phyloP scores from a whole-genome alignment of 441 rosid genomes.

The Adansonia madagascariensis region DNA sequence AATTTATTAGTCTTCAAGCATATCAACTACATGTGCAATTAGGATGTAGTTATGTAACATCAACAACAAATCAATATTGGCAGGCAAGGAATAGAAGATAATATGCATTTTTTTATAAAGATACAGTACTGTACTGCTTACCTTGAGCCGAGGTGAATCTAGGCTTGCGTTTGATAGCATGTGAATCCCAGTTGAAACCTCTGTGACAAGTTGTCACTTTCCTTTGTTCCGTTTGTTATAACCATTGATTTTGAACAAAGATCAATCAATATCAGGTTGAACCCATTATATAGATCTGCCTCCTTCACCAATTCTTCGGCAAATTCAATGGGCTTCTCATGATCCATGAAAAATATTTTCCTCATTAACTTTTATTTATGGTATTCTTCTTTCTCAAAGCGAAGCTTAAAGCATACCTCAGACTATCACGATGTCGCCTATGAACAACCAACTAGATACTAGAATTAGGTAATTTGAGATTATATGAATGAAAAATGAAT shows the following conservation, averaged over 20 bases:
- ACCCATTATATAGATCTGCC: slow-evolving; percentile 60
- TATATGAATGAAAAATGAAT: too few species aligned
- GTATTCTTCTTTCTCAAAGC: too few species aligned
- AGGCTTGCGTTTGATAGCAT: slow-evolving; percentile 74
- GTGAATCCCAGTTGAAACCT: slow-evolving; percentile 78
- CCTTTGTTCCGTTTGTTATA: slow-evolving; percentile 60
- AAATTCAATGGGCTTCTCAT: slow-evolving; percentile 58
- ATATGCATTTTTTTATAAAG: background rate
- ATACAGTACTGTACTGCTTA: slow-evolving; percentile 26
- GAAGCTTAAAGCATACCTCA: background rate
- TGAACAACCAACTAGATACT: too few species aligned
- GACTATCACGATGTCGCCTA: too few species aligned
- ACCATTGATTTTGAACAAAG: slow-evolving; percentile 58
- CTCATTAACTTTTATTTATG: background rate
- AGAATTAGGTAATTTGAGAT: too few species aligned
- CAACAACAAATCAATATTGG: background rate
- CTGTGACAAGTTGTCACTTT: slow-evolving; percentile 37
- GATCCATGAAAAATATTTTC: slow-evolving; percentile 28
- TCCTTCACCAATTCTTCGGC: slow-evolving; percentile 59
- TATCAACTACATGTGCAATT: background rate
- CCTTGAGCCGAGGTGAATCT: slow-evolving; percentile 90
- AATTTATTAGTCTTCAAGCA: background rate
- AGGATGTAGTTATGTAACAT: background rate
- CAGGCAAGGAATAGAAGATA: background rate
- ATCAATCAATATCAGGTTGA: slow-evolving; percentile 67